These are phyloP conservation scores for Trebouxia sp. DNA, from an alignment of 139 green algal genomes.

Conservation along the genomic window DNA sequence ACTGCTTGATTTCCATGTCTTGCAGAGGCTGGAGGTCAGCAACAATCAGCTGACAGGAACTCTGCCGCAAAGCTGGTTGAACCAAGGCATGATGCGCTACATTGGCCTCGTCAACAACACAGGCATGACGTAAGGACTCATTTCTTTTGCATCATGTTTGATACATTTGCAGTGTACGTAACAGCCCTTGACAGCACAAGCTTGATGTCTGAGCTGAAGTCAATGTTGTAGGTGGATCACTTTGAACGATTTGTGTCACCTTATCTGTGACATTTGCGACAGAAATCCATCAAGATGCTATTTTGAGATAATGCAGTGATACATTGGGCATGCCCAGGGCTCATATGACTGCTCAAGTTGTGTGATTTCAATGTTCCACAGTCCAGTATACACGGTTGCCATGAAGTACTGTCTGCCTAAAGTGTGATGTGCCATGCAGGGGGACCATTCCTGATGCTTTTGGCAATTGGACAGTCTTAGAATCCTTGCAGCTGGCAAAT, in stretches of 20 bases:
- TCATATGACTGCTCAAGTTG: not conserved
- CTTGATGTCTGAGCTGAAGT: not conserved
- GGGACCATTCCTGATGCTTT: not conserved
- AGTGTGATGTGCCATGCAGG: not conserved
- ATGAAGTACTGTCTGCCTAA: not conserved
- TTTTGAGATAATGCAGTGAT: no score
- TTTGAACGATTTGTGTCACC: no score
- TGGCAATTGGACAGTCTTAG: not conserved
- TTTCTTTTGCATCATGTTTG: not conserved
- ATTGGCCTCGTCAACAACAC: not conserved
- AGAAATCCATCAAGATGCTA: no score
- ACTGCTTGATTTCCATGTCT: not conserved
- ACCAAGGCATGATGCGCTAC: not conserved
- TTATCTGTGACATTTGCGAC: no score
- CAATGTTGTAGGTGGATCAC: no score
- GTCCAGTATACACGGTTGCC: not conserved
- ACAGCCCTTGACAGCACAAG: no score
- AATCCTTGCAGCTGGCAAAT: not conserved
- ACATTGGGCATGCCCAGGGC: no score
- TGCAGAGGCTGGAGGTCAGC: not conserved
- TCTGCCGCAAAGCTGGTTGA: not conserved
- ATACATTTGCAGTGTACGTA: not conserved
- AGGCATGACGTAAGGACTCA: not conserved
- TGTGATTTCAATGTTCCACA: not conserved
- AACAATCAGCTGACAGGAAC: conserved; percentile 4